Percentiles rank a stretch among this genome's conserved stretches.
Conservation (phyloP, 2,329 filamentous ascomycete species). For the Kalaharituber pfeilii region DNA sequence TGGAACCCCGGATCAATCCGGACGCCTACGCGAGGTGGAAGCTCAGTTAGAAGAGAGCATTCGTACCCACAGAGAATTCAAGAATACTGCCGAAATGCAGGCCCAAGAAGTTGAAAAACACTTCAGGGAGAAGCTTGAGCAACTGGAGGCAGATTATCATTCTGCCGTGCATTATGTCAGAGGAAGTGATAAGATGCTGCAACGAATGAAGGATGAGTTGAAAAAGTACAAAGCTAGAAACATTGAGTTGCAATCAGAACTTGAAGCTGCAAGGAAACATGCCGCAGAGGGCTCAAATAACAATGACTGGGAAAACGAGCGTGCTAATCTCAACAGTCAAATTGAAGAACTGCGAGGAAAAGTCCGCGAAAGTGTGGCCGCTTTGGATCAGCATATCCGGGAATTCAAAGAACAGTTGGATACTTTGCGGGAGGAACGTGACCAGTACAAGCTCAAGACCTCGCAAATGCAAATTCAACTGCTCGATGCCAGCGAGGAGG, state of each 20-base stretch:
- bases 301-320: constrained; percentile 54
- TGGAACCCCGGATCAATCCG: constrained; percentile 54
- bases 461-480: constrained; percentile 38
- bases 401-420: constrained; percentile 53
- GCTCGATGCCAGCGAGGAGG: constrained; percentile 38
- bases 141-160: constrained; percentile 93
- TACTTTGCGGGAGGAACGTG: constrained; percentile 48
- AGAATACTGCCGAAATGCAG: constrained; percentile 55
- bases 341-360: constrained; percentile 53
- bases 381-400: constrained; percentile 54
- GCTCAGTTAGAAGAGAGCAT: constrained; percentile 62
- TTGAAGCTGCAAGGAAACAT: constrained; percentile 40
- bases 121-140: constrained; percentile 82
- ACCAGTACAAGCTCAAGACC: constrained; percentile 27
- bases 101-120: constrained; percentile 73
- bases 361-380: constrained; percentile 45
- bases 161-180: constrained; percentile 96
- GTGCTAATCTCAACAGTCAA: constrained; percentile 46
- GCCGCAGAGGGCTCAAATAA: constrained; percentile 20
- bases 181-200: constrained; percentile 97
- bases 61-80: constrained; percentile 73
- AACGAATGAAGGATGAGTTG: constrained; percentile 96
- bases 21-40: constrained; percentile 66
- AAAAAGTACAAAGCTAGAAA: constrained; percentile 81
- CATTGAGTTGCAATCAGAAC: constrained; percentile 59